Evolutionary conservation across 1,284 basidiomycete genomes (phyloP).

Genomic region (Malassezia vespertilionis): DNA sequence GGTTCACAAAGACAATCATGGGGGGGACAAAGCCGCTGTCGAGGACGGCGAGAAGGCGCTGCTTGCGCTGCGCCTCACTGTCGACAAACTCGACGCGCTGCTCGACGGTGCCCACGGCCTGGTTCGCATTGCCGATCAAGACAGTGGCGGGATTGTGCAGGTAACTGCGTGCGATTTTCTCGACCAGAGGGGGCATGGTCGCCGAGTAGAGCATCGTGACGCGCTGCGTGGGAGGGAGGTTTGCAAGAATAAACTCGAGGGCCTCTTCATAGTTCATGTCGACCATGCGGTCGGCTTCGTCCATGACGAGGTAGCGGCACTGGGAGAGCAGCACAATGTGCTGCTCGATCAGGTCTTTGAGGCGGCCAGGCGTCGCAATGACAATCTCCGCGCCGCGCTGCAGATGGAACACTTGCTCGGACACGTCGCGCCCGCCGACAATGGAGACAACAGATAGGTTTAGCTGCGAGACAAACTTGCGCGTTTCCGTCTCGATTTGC

Average conservation of each 20-base stretch:
- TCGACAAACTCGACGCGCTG: slow-evolving; percentile 86
- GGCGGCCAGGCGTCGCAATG: slow-evolving; percentile 91
- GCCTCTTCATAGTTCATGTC: slow-evolving; percentile 91
- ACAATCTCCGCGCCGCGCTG: slow-evolving; percentile 94
- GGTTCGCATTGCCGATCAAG: slow-evolving; percentile 91
- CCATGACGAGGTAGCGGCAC: slow-evolving; percentile 97
- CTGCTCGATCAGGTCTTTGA: slow-evolving; percentile 92
- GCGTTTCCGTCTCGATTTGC: slow-evolving; percentile 85
- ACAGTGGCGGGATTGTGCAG: slow-evolving; percentile 83
- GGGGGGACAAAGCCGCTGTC: slow-evolving; percentile 73
- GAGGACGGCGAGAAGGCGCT: slow-evolving; percentile 75
- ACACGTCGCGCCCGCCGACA: slow-evolving; percentile 81
- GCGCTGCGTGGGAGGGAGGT: slow-evolving; percentile 58
- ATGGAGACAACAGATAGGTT: slow-evolving; percentile 91
- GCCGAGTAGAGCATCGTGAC: slow-evolving; percentile 75
- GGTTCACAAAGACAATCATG: slow-evolving; percentile 98
- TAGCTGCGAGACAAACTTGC: slow-evolving; percentile 75
- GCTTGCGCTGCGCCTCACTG: slow-evolving; percentile 91
- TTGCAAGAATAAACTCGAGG: slow-evolving; percentile 86
- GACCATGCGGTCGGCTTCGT: slow-evolving; percentile 98
- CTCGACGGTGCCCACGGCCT: slow-evolving; percentile 94
- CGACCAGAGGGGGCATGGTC: slow-evolving; percentile 94
- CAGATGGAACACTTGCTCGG: slow-evolving; percentile 92
- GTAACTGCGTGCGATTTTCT: slow-evolving; percentile 85
- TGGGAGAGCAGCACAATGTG: slow-evolving; percentile 88